Base-by-base conservation (phyloP, 345 rosid species). In the Kandelia obovata region DNA sequence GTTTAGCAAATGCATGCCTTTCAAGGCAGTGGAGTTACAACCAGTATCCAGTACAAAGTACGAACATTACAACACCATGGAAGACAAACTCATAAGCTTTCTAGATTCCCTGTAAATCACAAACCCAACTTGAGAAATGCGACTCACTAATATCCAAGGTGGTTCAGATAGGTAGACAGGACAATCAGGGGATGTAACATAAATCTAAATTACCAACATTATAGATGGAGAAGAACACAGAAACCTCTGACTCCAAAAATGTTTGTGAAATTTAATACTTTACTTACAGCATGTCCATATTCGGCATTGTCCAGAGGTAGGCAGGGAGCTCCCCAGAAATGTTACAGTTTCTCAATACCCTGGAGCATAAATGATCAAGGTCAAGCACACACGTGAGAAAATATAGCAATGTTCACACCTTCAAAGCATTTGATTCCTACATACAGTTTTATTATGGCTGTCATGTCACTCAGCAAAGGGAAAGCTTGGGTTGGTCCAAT, bases 301-400 rank as follows among this genome's bases (percentile, higher is more conserved):
- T 62, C 65, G 62, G 30, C 76, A 71, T 67, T 49, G 47, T 56
- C 80, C 80, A 76, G 19, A 76, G 15, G 16, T 61, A 67, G 27
- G 72, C 62, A 53, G 75, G 80, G 26, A 71, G 56, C 57, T 71
- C 66, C 57, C 80, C 76, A 3, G 51, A 55, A 39, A 76, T 56
- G 69, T 71, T 67, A 63, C 80, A 76, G 73, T 59, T 76, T 69
- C 80, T 71, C 52, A 87, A 62, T 39, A 81, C 70, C 80, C 91
- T 87, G 62, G 28, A 26, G 58, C 53, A 77, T 26, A 31, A 19
- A 69, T 23, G 34, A 62, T 1, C 9, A 16, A 68, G 28, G 2
- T 61, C 7, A 25, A 61, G 53, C 58, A 25, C 26, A n/a, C 27
- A 52, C 23, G 35, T 35, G 20, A 34, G 28, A 19, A 25, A 68